Percentiles rank a stretch among this genome's conserved stretches.
phyloP scores from a whole-genome alignment of 2,329 filamentous ascomycete genomes.

The Alternaria viburni region DNA sequence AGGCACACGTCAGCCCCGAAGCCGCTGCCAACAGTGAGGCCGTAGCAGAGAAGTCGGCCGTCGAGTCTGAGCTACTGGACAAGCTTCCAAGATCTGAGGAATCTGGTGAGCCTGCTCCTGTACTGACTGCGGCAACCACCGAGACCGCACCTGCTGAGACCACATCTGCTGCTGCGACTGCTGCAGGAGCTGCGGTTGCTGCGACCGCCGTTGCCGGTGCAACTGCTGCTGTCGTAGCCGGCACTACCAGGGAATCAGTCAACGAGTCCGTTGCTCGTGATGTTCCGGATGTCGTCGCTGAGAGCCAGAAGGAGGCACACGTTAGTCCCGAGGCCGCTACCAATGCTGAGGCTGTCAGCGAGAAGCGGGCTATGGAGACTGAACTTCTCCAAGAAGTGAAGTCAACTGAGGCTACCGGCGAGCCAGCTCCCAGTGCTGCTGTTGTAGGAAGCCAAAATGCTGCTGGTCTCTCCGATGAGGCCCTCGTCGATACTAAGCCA shows the following conservation, averaged over 20 bases:
- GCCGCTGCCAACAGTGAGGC: conserved; percentile 69
- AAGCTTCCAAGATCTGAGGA: conserved; percentile 10
- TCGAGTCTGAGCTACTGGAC: conserved; percentile 73
- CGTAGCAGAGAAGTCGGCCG: conserved; percentile 72
- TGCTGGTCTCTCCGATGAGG: conserved; percentile 39
- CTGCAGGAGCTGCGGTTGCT: not conserved
- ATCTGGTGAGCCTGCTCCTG: conserved; percentile 37
- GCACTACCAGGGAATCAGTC: conserved; percentile 25
- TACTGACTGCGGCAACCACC: conserved; percentile 21
- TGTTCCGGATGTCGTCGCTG: conserved; percentile 67
- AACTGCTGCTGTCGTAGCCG: conserved; percentile 9
- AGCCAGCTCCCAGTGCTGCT: conserved; percentile 45
- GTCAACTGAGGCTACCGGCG: conserved; percentile 17
- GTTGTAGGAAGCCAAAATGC: conserved; percentile 43
- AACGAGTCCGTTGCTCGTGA: conserved; percentile 40
- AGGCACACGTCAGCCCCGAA: conserved; percentile 67
- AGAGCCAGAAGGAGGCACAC: conserved; percentile 72
- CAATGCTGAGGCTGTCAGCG: conserved; percentile 67
- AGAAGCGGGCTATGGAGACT: conserved; percentile 73
- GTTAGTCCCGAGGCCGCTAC: conserved; percentile 70
- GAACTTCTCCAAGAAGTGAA: conserved; percentile 63
- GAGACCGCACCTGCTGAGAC: conserved; percentile 10
- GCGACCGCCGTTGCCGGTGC: not conserved
- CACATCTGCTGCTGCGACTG: not conserved
- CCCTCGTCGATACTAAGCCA: conserved; percentile 37